Conservation (phyloP, 495 filamentous ascomycete species). For the Talaromyces proteolyticus region DNA sequence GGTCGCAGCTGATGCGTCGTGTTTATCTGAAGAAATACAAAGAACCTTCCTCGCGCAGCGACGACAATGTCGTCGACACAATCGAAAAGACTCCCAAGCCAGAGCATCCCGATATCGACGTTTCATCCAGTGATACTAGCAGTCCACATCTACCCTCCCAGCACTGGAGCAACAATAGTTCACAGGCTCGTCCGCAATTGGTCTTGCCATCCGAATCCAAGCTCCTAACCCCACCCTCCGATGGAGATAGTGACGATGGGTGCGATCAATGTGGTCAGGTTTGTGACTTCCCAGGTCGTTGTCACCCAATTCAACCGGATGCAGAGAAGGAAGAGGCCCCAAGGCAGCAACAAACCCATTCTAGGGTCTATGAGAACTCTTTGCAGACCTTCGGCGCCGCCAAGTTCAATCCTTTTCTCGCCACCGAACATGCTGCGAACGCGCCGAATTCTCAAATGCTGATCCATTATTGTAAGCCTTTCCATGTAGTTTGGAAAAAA, state of each 20-base stretch:
- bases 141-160: too few relatives aligned
- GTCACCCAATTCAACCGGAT: not conserved
- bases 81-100: not conserved
- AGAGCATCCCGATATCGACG: constrained; percentile 1
- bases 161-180: not conserved
- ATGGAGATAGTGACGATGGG: constrained; percentile 1
- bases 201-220: not conserved
- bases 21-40: constrained; percentile 6
- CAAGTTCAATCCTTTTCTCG: not conserved
- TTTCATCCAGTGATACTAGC: not conserved
- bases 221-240: constrained; percentile 1
- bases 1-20: constrained; percentile 7
- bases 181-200: not conserved
- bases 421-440: not conserved
- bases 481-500: not conserved
- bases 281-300: not conserved
- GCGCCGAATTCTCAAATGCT: not conserved
- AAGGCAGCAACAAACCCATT: too few relatives aligned
- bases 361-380: too few relatives aligned
- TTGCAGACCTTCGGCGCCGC: not conserved
- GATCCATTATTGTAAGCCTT: constrained; percentile 3
- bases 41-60: not conserved
- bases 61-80: not conserved
- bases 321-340: not conserved
- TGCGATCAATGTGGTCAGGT: constrained; percentile 1